These are phyloP conservation scores for Reticulomyxa filosa DNA, from an alignment of 78 protist species.

Conservation along the genomic window DNA sequence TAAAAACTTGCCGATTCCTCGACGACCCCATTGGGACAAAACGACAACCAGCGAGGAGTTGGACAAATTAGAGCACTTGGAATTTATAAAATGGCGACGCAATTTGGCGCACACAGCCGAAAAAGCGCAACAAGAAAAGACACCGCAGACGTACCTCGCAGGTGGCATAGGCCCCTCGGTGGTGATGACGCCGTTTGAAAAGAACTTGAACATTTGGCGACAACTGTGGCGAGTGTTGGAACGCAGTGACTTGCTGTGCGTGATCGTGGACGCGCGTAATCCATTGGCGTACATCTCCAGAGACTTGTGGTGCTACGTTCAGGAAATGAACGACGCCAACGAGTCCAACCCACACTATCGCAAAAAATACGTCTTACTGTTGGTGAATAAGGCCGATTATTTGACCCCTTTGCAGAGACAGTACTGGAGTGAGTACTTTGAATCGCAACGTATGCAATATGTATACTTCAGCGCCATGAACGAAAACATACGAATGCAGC, in stretches of 20 bases:
- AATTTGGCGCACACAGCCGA: too few species aligned
- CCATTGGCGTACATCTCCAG: constrained; percentile 73
- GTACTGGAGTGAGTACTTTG: constrained; percentile 47
- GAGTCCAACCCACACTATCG: background rate
- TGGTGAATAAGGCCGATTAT: constrained; percentile 91
- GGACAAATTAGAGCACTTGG: constrained; percentile 24
- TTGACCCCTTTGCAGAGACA: constrained; percentile 22
- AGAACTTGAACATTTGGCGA: too few species aligned
- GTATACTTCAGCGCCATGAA: constrained; percentile 20
- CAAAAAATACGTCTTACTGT: constrained; percentile 33
- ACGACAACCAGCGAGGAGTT: constrained; percentile 37
- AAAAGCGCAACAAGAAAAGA: too few species aligned
- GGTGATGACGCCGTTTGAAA: constrained; percentile 81
- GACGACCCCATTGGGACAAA: constrained; percentile 48
- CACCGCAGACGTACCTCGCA: too few species aligned
- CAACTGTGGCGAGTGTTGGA: constrained; percentile 98
- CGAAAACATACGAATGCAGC: background rate
- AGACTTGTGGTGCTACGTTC: constrained; percentile 52
- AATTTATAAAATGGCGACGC: constrained; percentile 76
- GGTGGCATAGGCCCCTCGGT: too few species aligned
- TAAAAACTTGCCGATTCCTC: too few species aligned
- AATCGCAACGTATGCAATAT: constrained; percentile 7
- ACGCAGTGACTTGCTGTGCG: constrained; percentile 17
- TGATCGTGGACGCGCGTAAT: constrained; percentile 90
- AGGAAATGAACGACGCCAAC: constrained; percentile 7